Evolutionary conservation across 2,329 filamentous ascomycete genomes (phyloP), one percentile per base, ranked within the genome.

Genomic region (Neopestalotiopsis sp.): DNA sequence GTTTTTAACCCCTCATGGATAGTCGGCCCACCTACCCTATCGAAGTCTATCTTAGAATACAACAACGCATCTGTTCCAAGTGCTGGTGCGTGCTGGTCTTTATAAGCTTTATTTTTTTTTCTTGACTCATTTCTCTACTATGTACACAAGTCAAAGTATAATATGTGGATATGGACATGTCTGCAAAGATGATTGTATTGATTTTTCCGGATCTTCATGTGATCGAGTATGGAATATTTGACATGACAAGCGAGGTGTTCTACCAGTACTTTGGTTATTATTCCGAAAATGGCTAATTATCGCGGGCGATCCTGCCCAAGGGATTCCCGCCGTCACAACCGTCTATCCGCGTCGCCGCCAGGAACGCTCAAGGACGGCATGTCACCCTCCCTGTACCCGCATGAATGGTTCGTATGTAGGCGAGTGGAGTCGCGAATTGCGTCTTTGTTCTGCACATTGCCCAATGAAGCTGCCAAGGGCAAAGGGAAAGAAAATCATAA

Each of bases 341-440:
- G 59, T 38, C 30, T 42, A 40, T 38, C 59, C 59, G 57, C 10
- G 57, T 20, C 34, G 45, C 6, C 45, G 45, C 45, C 45, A 42
- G 24, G 59, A 62, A 38, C 24, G 30, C 24, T n/a, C 34, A 38
- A 34, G 24, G 57, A 59, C 59, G 59, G 59, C 30, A 62, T 62
- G 59, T 62, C 12, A 62, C 59, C 59, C 59, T 28, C 59, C 59
- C 34, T 38, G 59, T 62, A 62, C 34, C 59, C 59, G 59, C 59
- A 62, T 20, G 34, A 62, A 62, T 62, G 59, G 59, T 62, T 42
- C 30, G 7, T 24, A 38, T 62, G 59, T 59, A 32, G 13, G 57
- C 7, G 6, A 9, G 45, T 53, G 45, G 45, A 53, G 45, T 53
- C 45, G n/a, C 34, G 34, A 38, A 38, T 7, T 53, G n/a, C 20